These are phyloP conservation scores for Phytophthora capsici DNA, from an alignment of 352 stramenopile species.

Conservation along the genomic window DNA sequence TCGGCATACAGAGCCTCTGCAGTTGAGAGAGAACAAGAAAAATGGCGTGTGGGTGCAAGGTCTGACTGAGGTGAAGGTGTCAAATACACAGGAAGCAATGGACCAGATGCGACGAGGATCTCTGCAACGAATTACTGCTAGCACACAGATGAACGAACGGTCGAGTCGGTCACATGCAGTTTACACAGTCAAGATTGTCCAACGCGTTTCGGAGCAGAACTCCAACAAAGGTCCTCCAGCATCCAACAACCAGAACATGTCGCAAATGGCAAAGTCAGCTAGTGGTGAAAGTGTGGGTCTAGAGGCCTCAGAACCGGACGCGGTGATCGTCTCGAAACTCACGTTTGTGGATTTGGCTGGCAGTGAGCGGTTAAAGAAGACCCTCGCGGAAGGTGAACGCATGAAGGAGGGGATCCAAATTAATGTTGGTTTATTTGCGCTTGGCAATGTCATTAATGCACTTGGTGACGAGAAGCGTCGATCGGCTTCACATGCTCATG, in stretches of 20 bases:
- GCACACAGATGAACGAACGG: constrained; percentile 90
- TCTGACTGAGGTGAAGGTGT: constrained; percentile 74
- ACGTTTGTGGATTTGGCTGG: constrained; percentile 90
- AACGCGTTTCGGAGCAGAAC: constrained; percentile 37
- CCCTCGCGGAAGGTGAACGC: constrained; percentile 75
- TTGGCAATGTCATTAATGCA: constrained; percentile 90
- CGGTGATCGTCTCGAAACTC: constrained; percentile 75
- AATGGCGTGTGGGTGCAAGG: constrained; percentile 82
- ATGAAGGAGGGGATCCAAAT: constrained; percentile 93
- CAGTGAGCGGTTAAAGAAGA: constrained; percentile 89
- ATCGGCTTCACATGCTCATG: constrained; percentile 55
- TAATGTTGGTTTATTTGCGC: constrained; percentile 82
- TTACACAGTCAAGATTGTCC: constrained; percentile 88
- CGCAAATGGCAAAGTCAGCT: neutral
- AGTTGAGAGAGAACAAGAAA: constrained; percentile 74
- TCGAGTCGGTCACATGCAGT: constrained; percentile 89
- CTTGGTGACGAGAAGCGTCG: constrained; percentile 74
- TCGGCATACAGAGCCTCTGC: constrained; percentile 55
- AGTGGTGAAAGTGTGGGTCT: constrained; percentile 4
- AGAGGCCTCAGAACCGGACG: constrained; percentile 23
- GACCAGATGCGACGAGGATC: constrained; percentile 85
- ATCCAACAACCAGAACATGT: constrained; percentile 23
- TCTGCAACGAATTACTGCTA: constrained; percentile 78
- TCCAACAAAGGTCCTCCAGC: constrained; percentile 16
- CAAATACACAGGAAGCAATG: constrained; percentile 60